Evolutionary conservation across 495 filamentous ascomycete species (phyloP), one percentile per base, ranked within the genome.

Genomic region (Mytilinidion resinicola): DNA sequence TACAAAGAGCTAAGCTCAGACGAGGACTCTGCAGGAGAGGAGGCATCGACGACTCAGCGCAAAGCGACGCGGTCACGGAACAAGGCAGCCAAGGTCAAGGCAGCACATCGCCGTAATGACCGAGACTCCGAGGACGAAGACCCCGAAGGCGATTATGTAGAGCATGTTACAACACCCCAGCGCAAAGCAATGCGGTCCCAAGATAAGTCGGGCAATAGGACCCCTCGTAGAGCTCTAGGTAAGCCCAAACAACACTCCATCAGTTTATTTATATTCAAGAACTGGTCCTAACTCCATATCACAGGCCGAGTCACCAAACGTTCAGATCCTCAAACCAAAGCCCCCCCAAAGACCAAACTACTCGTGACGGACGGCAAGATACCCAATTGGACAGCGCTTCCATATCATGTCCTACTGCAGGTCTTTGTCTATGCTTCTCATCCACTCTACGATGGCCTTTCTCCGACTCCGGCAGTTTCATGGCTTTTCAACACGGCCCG

Each of bases 311-410:
- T 30, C 25, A 30, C 25, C 25, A 30, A 30, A 30, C 25, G 25
- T 30, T 30, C 25, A 30, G 25, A 30, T 30, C 25, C 25, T 30
- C 25, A 30, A 30, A 30, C 25, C 25, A 30, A 30, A 6, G 25
- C 25, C 6, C 25, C 21, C 9, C 12, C 14, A 2, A 37, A 35
- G 33, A 36, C 50, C 4, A n/a, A 41, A 53, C 19, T 4, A 9
- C 9, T 62, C 35, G 34, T 15, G n/a, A 62, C 30, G 21, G 74
- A 78, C 25, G 73, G 74, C 12, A 73, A 72, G 25, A 82, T 82
- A 37, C 87, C 84, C 41, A 75, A 80, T 4, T 96, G 88, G 88
- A 70, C 79, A 9, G 79, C 73, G 0, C 71, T 95, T 4, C 89
- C 89, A 1, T 90, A 91, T 60, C 78, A 87, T 19, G 73, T 93